phyloP scores from a whole-genome alignment of 768 basidiomycete species.

The Tricholoma furcatifolium region DNA sequence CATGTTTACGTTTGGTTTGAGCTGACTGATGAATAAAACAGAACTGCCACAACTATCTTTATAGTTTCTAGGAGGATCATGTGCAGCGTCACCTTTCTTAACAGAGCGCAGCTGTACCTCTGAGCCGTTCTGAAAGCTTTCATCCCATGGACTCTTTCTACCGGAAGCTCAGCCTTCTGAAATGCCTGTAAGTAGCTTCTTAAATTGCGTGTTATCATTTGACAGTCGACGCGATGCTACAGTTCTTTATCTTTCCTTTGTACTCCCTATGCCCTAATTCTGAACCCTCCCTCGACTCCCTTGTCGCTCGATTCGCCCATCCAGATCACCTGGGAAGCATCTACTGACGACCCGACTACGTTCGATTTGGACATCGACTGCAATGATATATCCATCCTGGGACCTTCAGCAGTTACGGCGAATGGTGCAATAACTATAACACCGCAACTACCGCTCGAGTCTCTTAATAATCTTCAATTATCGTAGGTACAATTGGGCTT shows the following conservation, averaged over 20 bases:
- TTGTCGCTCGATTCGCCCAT: background rate
- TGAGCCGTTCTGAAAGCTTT: background rate
- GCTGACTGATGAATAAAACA: constrained; percentile 4
- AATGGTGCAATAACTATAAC: background rate
- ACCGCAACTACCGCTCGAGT: background rate
- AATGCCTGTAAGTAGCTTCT: background rate
- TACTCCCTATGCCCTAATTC: background rate
- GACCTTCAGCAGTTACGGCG: background rate
- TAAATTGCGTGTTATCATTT: background rate
- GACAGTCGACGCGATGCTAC: background rate
- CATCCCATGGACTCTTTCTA: constrained; percentile 3
- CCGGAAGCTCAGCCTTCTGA: background rate
- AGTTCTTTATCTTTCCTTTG: constrained; percentile 5
- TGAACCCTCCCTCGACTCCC: background rate
- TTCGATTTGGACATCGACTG: background rate
- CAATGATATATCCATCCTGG: background rate
- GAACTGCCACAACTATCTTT: background rate
- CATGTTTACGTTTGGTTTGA: background rate
- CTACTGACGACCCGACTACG: background rate
- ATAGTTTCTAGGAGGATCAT: background rate
- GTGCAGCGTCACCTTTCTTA: background rate
- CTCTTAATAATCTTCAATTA: background rate
- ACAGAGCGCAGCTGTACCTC: background rate
- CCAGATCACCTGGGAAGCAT: constrained; percentile 3
- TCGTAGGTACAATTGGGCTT: background rate